Evolutionary conservation across 352 stramenopile genomes (phyloP), one percentile per base, ranked within the genome.

Genomic region (Globisporangium camurandrum): DNA sequence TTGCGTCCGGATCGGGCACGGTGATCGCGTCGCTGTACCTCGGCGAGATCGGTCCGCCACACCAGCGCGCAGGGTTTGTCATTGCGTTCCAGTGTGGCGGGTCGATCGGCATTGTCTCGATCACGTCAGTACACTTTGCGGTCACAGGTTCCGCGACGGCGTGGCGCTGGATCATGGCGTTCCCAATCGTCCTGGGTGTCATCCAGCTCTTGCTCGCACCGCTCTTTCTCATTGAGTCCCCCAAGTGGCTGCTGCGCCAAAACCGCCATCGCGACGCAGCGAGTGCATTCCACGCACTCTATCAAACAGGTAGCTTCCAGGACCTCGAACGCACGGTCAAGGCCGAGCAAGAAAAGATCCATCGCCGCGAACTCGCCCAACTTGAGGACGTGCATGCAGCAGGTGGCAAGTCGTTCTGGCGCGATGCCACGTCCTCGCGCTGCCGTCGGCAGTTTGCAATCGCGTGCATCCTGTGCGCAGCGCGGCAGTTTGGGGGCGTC

Each of bases 81-180:
- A 64, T 73, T 20, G 61, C 53, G 0, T 69, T 69, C 16, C 68
- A 75, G 39, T 49, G 60, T n/a, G 46, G 55, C 0, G 54, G 62
- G 9, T 71, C 62, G 3, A 46, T 73, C 2, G 64, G 64, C 20
- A 47, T 68, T 20, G 46, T 75, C 14, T 49, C 60, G n/a, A 64
- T 72, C 53, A 66, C 56, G 34, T 14, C 57, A 3, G 51, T 55
- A 4, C 66, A 75, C 54, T 78, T 72, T 31, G 59, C 66, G 1
- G 59, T 75, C 28, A 63, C 56, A 2, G 59, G 50, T 0, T 62
- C 61, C 9, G 28, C 57, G 8, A 67, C 57, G 1, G 61, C 57
- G 9, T 75, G 65, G 62, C 61, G 65, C 3, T 71, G 62, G 56
- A 64, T 78, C 49, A 68, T 75, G 53, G 61, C 51, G 2, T 61